phyloP scores from a whole-genome alignment of 257 asterid species.

The Ligustrum vulgare region DNA sequence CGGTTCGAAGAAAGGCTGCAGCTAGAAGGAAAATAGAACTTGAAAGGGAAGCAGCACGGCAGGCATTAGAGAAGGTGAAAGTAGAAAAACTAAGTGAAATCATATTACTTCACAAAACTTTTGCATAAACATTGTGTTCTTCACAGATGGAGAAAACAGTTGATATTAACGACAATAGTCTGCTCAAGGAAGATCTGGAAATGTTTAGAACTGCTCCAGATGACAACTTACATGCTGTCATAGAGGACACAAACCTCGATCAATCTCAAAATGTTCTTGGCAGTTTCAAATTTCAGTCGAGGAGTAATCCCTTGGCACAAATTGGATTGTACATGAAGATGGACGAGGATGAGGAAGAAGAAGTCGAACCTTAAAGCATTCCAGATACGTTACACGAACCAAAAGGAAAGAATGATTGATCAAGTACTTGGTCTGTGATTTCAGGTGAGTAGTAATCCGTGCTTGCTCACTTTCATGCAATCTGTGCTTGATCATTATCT shows the following conservation, averaged over 20 bases:
- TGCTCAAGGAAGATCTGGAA: slow-evolving; percentile 61
- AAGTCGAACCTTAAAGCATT: slow-evolving; percentile 35
- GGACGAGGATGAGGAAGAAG: slow-evolving; percentile 73
- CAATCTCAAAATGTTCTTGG: too few relatives aligned
- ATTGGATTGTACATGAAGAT: slow-evolving; percentile 67
- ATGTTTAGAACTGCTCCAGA: slow-evolving; percentile 57
- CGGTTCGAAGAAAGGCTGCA: too few relatives aligned
- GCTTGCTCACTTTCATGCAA: background rate
- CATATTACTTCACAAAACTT: background rate
- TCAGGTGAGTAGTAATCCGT: background rate
- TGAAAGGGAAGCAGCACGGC: slow-evolving; percentile 86
- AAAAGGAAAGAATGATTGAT: slow-evolving; percentile 45
- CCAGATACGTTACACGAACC: slow-evolving; percentile 36
- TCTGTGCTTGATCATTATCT: background rate
- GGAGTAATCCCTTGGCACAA: slow-evolving; percentile 61
- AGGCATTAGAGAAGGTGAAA: slow-evolving; percentile 68
- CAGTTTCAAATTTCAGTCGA: background rate
- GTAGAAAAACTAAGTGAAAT: background rate
- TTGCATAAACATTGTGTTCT: slow-evolving; percentile 9
- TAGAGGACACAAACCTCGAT: slow-evolving; percentile 10
- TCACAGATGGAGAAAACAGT: slow-evolving; percentile 80
- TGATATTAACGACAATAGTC: slow-evolving; percentile 63
- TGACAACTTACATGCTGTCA: slow-evolving; percentile 42
- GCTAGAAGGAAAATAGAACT: slow-evolving; percentile 59
- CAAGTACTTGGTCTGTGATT: background rate